Evolutionary conservation across 2,329 filamentous ascomycete genomes (phyloP), one percentile per base, ranked within the genome.

Genomic region (Harringtonia aguacate): DNA sequence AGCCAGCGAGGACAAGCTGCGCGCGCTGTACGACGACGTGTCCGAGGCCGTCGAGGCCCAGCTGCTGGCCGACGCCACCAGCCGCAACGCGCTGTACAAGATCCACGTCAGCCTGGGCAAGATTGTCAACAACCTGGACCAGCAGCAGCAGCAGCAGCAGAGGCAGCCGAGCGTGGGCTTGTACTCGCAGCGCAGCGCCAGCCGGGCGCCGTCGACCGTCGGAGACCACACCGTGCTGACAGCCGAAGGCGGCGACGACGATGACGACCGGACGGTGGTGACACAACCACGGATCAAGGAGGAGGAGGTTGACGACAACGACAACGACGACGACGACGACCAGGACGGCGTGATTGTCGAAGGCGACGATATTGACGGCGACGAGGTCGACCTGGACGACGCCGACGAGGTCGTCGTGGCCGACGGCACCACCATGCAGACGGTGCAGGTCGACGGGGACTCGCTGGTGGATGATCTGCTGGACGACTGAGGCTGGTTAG

Each of bases 51-150:
- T 86, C 4, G 79, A 86, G 33, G 70, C 70, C 36, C 74, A 73
- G 39, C 61, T 79, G 36, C 64, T 77, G 45, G 69, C 69, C 18
- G 83, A 79, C 59, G 75, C 73, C 14, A 75, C 72, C 20, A 75
- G 72, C 51, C 70, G 75, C 40, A 84, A 84, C 49, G 72, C 79
- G 1, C 63, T 84, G 14, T 81, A 77, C 64, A 84, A 84, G 59
- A 73, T 84, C 42, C 79, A 84, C 53, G 73, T 83, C 50, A 72
- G 68, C 47, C 62, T 84, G 1, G 78, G 78, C 52, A 83, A 83
- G 63, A 81, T 83, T 43, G 77, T 82, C 50, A 81, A 81, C 54
- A 59, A 59, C 28, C 67, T 81, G 4, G 71, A 72, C 45, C 72
- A 71, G 55, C 27, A 30, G 49, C 37, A 34, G 39, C 14, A 28